Conservation (phyloP, 2,329 filamentous ascomycete genomes). For the Lecanicillium sp. region DNA sequence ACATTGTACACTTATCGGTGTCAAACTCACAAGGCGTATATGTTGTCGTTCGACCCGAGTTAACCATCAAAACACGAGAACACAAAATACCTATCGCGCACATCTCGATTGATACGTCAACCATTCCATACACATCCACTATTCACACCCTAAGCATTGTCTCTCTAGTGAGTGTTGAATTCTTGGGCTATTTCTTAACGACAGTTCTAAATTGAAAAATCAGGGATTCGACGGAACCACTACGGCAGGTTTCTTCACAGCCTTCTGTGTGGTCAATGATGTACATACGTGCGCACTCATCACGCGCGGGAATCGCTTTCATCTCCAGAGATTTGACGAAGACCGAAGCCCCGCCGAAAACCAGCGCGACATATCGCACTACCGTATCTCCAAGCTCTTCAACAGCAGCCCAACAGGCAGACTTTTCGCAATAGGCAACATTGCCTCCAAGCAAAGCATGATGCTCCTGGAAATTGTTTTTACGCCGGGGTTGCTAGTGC, state of each 20-base stretch:
- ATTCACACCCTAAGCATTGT: conserved; percentile 17
- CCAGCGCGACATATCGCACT: conserved; percentile 21
- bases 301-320: conserved; percentile 22
- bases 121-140: not conserved
- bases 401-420: conserved; percentile 18
- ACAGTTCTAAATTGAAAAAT: too few relatives aligned
- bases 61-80: conserved; percentile 16
- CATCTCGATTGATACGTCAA: conserved; percentile 16
- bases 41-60: conserved; percentile 19
- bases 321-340: conserved; percentile 18
- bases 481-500: conserved; percentile 12
- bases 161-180: conserved; percentile 17
- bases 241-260: conserved; percentile 24
- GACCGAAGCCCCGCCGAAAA: conserved; percentile 4
- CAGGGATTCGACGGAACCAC: conserved; percentile 20
- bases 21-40: conserved; percentile 16
- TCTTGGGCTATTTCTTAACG: not conserved
- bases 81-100: conserved; percentile 21
- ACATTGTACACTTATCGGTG: conserved; percentile 18
- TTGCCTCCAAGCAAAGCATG: conserved; percentile 18
- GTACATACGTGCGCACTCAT: conserved; percentile 21
- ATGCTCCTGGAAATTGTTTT: conserved; percentile 21
- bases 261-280: conserved; percentile 22
- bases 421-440: conserved; percentile 22
- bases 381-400: conserved; percentile 24